phyloP scores from a whole-genome alignment of 2,329 filamentous ascomycete species.

The Aspergillus oerlinghausenensis region DNA sequence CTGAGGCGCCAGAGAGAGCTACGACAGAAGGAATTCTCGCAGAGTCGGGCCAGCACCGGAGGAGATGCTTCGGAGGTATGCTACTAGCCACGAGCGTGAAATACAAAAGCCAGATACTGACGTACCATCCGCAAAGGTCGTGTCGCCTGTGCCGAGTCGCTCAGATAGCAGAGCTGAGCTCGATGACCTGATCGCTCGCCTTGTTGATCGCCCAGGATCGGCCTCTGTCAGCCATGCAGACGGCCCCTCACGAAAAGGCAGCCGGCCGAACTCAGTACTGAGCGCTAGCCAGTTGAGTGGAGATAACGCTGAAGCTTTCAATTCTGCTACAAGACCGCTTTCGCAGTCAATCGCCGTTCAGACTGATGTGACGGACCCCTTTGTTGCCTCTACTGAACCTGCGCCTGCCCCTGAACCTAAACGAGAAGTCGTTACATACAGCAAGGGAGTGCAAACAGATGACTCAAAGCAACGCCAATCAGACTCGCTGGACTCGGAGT shows the following conservation, averaged over 20 bases:
- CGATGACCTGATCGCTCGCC: constrained; percentile 76
- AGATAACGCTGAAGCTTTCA: constrained; percentile 48
- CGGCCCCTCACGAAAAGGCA: constrained; percentile 50
- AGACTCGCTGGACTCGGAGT: constrained; percentile 52
- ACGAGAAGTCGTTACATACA: constrained; percentile 87
- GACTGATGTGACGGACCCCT: constrained; percentile 66
- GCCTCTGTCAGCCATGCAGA: constrained; percentile 55
- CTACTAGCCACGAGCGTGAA: not conserved
- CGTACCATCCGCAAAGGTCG: constrained; percentile 46
- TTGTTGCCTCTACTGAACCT: constrained; percentile 75
- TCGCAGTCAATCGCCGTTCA: constrained; percentile 55
- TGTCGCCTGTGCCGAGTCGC: constrained; percentile 66
- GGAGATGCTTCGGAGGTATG: constrained; percentile 67
- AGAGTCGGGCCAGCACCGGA: constrained; percentile 64
- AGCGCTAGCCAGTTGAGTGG: constrained; percentile 77
- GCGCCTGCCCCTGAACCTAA: constrained; percentile 49
- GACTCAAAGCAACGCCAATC: constrained; percentile 59
- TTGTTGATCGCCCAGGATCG: constrained; percentile 73
- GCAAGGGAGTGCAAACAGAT: constrained; percentile 90
- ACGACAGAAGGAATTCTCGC: constrained; percentile 69
- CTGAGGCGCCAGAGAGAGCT: constrained; percentile 88
- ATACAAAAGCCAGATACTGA: constrained; percentile 10
- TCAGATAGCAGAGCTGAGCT: constrained; percentile 65
- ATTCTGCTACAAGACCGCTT: constrained; percentile 36
- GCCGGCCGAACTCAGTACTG: constrained; percentile 79